A percentile compares a stretch with the other conserved stretches of the same genome.
Conservation (phyloP, 495 filamentous ascomycete genomes). For the Xylaria nigripes region DNA sequence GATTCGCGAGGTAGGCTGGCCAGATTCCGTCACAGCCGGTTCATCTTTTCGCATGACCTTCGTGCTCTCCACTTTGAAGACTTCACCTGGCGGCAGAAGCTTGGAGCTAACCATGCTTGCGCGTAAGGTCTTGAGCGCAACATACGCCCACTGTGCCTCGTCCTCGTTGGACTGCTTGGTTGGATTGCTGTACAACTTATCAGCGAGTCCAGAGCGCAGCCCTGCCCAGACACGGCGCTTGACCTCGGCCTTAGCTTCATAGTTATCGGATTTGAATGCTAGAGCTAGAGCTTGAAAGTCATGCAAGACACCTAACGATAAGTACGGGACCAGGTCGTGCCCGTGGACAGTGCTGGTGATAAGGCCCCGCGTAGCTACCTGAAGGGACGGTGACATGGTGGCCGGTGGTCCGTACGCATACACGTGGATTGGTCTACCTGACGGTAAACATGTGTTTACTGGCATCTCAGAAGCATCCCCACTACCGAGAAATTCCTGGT, state of each 20-base stretch:
- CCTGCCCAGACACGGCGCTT: constrained; percentile 57
- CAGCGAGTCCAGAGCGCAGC: constrained; percentile 40
- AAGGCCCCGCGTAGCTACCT: constrained; percentile 61
- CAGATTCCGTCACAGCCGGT: constrained; percentile 36
- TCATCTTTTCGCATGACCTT: constrained; percentile 52
- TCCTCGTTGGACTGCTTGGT: constrained; percentile 28
- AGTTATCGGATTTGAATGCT: constrained; percentile 63
- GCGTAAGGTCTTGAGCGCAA: constrained; percentile 56
- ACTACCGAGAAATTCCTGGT: constrained; percentile 35
- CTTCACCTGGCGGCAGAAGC: constrained; percentile 66
- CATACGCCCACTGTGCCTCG: constrained; percentile 64
- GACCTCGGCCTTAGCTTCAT: constrained; percentile 56
- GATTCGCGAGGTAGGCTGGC: constrained; percentile 54
- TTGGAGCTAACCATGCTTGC: constrained; percentile 63
- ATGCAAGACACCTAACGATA: constrained; percentile 66
- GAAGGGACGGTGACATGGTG: constrained; percentile 63
- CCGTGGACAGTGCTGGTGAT: constrained; percentile 69
- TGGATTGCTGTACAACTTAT: constrained; percentile 37
- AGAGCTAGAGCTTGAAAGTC: constrained; percentile 65
- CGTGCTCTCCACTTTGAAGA: constrained; percentile 62
- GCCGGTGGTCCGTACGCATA: constrained; percentile 73
- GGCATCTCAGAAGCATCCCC: constrained; percentile 10
- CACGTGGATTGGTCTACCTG: constrained; percentile 63
- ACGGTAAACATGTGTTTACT: constrained; percentile 46
- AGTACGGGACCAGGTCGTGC: constrained; percentile 62